Evolutionary conservation across 2,329 filamentous ascomycete genomes (phyloP).

Genomic region (Knufia petricola): DNA sequence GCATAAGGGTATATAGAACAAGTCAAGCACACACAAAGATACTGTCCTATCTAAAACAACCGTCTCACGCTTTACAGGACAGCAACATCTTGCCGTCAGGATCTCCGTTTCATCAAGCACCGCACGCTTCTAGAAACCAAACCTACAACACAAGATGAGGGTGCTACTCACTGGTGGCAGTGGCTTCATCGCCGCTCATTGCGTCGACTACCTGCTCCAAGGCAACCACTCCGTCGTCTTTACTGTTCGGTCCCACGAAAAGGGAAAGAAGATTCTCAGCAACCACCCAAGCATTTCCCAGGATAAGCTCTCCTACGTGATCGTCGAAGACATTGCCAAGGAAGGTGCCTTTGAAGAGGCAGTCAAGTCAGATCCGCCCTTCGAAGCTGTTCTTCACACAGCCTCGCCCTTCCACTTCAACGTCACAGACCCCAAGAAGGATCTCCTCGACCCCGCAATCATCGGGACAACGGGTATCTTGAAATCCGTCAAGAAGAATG

Average conservation of each 20-base stretch:
- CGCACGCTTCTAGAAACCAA: too few relatives aligned
- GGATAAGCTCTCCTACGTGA: constrained; percentile 51
- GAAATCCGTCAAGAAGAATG: constrained; percentile 50
- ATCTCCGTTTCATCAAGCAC: not conserved
- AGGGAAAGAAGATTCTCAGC: constrained; percentile 51
- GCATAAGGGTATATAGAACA: too few relatives aligned
- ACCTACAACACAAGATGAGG: constrained; percentile 26
- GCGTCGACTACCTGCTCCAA: constrained; percentile 50
- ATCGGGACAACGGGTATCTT: constrained; percentile 56
- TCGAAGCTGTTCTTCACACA: constrained; percentile 66
- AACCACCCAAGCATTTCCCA: constrained; percentile 43
- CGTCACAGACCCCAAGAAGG: constrained; percentile 58
- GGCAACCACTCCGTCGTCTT: constrained; percentile 47
- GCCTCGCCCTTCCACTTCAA: constrained; percentile 66
- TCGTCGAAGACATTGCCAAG: constrained; percentile 64
- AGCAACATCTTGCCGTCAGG: too few relatives aligned
- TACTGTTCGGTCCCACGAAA: constrained; percentile 52
- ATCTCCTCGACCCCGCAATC: constrained; percentile 49
- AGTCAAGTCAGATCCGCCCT: constrained; percentile 52
- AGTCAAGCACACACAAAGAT: too few relatives aligned
- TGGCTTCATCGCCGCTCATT: constrained; percentile 58
- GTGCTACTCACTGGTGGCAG: constrained; percentile 42
- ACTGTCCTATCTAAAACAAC: too few relatives aligned
- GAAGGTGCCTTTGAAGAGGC: constrained; percentile 60
- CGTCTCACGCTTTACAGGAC: too few relatives aligned